Evolutionary conservation across 1,139 yeast genomes (phyloP), one percentile per base, ranked within the genome.

Genomic region (Suhomyces bokatorum): DNA sequence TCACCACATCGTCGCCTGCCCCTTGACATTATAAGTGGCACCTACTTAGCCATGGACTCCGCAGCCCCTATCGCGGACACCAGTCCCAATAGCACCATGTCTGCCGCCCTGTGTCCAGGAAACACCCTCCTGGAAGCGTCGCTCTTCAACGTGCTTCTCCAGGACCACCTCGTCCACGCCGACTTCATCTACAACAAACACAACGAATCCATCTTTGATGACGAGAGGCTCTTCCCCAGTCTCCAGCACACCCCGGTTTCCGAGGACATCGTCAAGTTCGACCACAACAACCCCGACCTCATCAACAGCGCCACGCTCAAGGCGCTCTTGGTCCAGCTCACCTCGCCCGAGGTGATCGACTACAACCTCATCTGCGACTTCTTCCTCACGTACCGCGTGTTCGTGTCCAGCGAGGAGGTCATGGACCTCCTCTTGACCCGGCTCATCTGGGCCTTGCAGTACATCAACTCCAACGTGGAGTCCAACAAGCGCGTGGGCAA

Each of bases 341-440:
- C 97, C 1, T 82, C 93, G 8, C 95, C 96, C 8, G 81, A 80
- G 35, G 77, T 84, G 7, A 79, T 90, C 22, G 95, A 89, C 62
- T 91, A 93, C 60, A 80, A 82, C 50, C 73, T 87, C 39, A 69
- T 88, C 43, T 80, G 93, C 43, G 97, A 91, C 64, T 90, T 93
- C 62, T 88, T 93, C 62, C 74, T 91, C 37, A 84, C 96, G 1
- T 91, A 81, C 64, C 75, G 98, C 45, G 75, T 84, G 49, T 91
- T 87, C 60, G 69, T 85, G 38, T 69, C 80, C 30, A 66, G 85
- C 13, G 63, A 70, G 27, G 77, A 79, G 13, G 74, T 91, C 13
- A 69, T 89, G 64, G 77, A 78, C 49, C 65, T 85, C 36, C 66
- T 91, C 35, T 60, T 85, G 32, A 75, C 83, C 30, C 71, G 97